Evolutionary conservation across 768 basidiomycete species (phyloP).

Genomic region (Hirschioporus abietinus): DNA sequence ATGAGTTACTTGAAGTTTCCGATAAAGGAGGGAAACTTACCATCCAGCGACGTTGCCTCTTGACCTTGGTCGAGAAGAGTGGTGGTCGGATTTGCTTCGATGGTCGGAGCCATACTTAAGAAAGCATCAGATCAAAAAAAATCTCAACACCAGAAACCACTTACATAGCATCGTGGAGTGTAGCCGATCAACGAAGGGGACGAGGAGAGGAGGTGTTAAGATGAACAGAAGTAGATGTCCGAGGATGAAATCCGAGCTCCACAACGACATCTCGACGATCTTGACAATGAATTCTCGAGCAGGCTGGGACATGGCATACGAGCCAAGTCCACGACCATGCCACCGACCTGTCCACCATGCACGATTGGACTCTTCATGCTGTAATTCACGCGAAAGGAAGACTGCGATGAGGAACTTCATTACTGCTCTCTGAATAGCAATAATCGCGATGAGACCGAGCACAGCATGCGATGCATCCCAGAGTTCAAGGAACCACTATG

Average conservation of each 20-base stretch:
- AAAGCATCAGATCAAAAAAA: slow-evolving; percentile 12
- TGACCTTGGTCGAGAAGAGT: slow-evolving; percentile 91
- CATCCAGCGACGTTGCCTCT: slow-evolving; percentile 88
- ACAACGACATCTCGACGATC: slow-evolving; percentile 95
- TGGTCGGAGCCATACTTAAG: slow-evolving; percentile 87
- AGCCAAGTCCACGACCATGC: slow-evolving; percentile 91
- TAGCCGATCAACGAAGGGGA: slow-evolving; percentile 82
- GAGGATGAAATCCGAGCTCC: slow-evolving; percentile 92
- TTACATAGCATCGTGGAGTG: slow-evolving; percentile 92
- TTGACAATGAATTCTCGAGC: slow-evolving; percentile 98
- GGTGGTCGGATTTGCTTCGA: slow-evolving; percentile 92
- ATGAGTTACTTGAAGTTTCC: slow-evolving; percentile 11
- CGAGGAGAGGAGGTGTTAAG: slow-evolving; percentile 75
- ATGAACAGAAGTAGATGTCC: slow-evolving; percentile 83
- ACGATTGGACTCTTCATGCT: slow-evolving; percentile 96
- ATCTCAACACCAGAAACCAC: slow-evolving; percentile 25
- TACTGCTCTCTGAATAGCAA: slow-evolving; percentile 86
- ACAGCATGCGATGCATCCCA: slow-evolving; percentile 98
- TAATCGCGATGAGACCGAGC: slow-evolving; percentile 83
- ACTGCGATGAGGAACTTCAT: slow-evolving; percentile 93
- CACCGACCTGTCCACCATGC: slow-evolving; percentile 99
- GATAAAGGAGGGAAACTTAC: slow-evolving; percentile 33
- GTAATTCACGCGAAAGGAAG: slow-evolving; percentile 94
- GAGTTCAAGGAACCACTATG: slow-evolving; percentile 90
- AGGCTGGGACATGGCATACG: slow-evolving; percentile 90